Base-by-base conservation (phyloP, 2,329 filamentous ascomycete genomes). In the Akanthomyces uredinophilus region DNA sequence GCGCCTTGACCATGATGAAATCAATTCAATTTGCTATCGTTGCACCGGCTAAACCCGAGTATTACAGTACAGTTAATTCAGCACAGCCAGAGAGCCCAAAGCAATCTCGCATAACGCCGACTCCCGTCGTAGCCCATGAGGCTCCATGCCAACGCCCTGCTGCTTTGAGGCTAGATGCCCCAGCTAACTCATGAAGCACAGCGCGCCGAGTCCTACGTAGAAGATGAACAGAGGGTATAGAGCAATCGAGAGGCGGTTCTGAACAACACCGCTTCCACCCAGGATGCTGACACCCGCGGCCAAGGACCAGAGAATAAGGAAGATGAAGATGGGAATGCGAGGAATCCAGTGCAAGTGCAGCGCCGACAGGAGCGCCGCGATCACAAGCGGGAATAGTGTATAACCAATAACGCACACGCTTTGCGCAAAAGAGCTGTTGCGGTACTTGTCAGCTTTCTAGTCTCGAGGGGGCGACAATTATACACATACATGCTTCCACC, bases 401-500 rank as follows among this genome's bases (percentile, higher is more conserved):
- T 99, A 99, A 51, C 95, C 95, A 73, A 99, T 99, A 70, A 99
- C 96, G 75, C 93, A 98, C 68, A 99, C 86, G 63, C 92, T 96
- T 76, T 99, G 95, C 71, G 96, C 95, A 75, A 99, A 99, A 20
- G 95, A 97, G 70, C 94, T 98, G 72, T 56, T 32, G 14, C 39
- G 3, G 52, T 22, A 47, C 51, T 20, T 37, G 65, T 71, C 66
- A 73, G 70, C 53, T 61, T 63, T 14, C 37, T 11, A 8, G 24
- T 24, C 6, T 6, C 27, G 22, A 18, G 27, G 57, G 13, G 29
- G 39, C 14, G 18, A 20, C 51, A 60, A 22, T 49, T 41, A 70
- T 58, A 50, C 54, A 85, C 92, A 77, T 80, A 98, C 94, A 99
- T 97, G 79, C 95, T 97, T 51, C 95, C 95, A 63, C 95, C 95